Evolutionary conservation across 2,329 filamentous ascomycete species (phyloP), one percentile per base, ranked within the genome.

Genomic region (Magnaporthiopsis incrustans): DNA sequence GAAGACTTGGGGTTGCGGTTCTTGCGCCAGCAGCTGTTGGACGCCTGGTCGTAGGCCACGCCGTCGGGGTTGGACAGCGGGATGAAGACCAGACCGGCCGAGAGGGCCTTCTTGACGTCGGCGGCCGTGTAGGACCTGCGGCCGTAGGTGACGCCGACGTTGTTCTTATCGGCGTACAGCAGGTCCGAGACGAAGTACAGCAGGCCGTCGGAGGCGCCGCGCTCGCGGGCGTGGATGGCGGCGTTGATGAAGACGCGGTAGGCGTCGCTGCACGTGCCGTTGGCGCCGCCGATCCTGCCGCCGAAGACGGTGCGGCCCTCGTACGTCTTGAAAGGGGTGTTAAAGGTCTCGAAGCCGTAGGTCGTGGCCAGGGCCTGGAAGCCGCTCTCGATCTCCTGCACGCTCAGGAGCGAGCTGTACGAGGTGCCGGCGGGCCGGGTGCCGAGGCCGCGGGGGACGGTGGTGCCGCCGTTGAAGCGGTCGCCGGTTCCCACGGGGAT

Each of bases 141-240:
- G 59, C 82, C 84, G 67, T 84, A 87, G 2, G 72, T 76, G 14
- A 87, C 69, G 8, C 83, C 83, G 4, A 74, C 76, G 25, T 77
- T 76, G 44, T 77, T 73, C 68, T 79, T 77, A 67, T 81, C 77
- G n/a, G 84, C 84, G 59, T 78, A 77, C 4, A 87, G 77, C 4
- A 87, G 75, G 69, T 87, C 84, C 0, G 82, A 75, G 35, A 85
- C 75, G 73, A 84, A 85, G 75, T 85, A 85, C 58, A 86, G 72
- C 18, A 86, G 74, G 65, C 81, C 77, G 69, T 87, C 84, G 0
- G 83, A 78, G 0, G 79, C 81, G 32, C 83, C 84, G 10, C 84
- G 80, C 72, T 87, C 84, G 32, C 84, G 81, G 14, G 84, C 81
- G 68, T 86, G 84, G 60, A 85, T 79, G 33, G 77, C 82, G 57